Conservation (phyloP, 2,329 filamentous ascomycete species). For the Neonectria neomacrospora region DNA sequence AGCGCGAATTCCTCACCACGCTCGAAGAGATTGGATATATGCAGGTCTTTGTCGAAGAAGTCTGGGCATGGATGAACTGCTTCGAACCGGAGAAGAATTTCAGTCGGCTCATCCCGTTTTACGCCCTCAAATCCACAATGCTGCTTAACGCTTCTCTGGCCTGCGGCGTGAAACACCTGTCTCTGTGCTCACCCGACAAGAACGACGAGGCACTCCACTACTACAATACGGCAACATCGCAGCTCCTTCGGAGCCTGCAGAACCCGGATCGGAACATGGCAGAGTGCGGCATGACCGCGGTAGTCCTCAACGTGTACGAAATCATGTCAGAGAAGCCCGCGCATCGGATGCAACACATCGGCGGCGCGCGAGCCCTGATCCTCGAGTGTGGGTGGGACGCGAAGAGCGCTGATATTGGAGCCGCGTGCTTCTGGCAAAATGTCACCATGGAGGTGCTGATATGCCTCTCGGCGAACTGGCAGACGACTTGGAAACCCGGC, state of each 20-base stretch:
- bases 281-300: constrained; percentile 86
- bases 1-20: constrained; percentile 73
- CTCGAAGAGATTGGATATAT: constrained; percentile 87
- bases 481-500: constrained; percentile 88
- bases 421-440: constrained; percentile 95
- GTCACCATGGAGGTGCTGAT: constrained; percentile 90
- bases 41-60: constrained; percentile 91
- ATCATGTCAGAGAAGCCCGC: constrained; percentile 86
- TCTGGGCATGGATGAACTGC: constrained; percentile 94
- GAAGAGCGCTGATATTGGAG: constrained; percentile 79
- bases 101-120: constrained; percentile 82
- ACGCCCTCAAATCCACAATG: constrained; percentile 85
- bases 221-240: constrained; percentile 85
- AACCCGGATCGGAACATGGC: constrained; percentile 86
- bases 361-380: constrained; percentile 84
- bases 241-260: constrained; percentile 80
- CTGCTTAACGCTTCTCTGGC: constrained; percentile 89
- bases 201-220: constrained; percentile 84
- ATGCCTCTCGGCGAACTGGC: constrained; percentile 88
- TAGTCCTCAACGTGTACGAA: constrained; percentile 92
- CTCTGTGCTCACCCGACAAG: constrained; percentile 75
- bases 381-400: constrained; percentile 92
- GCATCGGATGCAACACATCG: constrained; percentile 89
- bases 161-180: constrained; percentile 86
- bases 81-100: constrained; percentile 90